These are phyloP conservation scores for Shiraia sp. DNA, from an alignment of 2,329 filamentous ascomycete genomes.

Conservation along the genomic window DNA sequence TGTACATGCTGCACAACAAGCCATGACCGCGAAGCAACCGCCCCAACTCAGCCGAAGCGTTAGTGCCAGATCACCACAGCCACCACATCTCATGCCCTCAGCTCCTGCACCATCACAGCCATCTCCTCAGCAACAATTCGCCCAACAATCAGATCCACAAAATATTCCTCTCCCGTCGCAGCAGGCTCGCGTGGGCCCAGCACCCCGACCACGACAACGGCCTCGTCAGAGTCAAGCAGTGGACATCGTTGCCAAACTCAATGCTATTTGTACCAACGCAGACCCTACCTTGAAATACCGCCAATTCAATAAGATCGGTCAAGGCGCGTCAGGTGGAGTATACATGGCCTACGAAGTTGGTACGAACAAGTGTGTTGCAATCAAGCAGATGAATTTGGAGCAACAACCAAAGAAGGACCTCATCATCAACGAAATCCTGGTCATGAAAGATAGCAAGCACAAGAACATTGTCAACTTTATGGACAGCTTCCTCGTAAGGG, in stretches of 20 bases:
- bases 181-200: constrained; percentile 57
- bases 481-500: constrained; percentile 87
- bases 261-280: constrained; percentile 85
- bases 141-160: constrained; percentile 46
- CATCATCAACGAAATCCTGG: constrained; percentile 98
- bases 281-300: constrained; percentile 89
- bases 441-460: constrained; percentile 99
- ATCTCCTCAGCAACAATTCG: constrained; percentile 57
- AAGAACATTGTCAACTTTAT: constrained; percentile 99
- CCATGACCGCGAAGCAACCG: constrained; percentile 67
- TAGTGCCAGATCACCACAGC: constrained; percentile 64
- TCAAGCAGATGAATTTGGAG: constrained; percentile 99
- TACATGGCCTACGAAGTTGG: constrained; percentile 86
- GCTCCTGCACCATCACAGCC: constrained; percentile 49
- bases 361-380: constrained; percentile 87
- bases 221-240: constrained; percentile 77
- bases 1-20: constrained; percentile 76
- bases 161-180: constrained; percentile 53
- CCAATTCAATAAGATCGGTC: constrained; percentile 90
- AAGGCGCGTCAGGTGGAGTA: constrained; percentile 94
- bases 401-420: constrained; percentile 98
- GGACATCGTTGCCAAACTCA: constrained; percentile 81
- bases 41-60: constrained; percentile 69
- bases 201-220: constrained; percentile 73
- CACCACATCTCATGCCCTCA: constrained; percentile 32